Conservation (phyloP, 176 grass and related monocot genomes). For the Oryza meridionalis region DNA sequence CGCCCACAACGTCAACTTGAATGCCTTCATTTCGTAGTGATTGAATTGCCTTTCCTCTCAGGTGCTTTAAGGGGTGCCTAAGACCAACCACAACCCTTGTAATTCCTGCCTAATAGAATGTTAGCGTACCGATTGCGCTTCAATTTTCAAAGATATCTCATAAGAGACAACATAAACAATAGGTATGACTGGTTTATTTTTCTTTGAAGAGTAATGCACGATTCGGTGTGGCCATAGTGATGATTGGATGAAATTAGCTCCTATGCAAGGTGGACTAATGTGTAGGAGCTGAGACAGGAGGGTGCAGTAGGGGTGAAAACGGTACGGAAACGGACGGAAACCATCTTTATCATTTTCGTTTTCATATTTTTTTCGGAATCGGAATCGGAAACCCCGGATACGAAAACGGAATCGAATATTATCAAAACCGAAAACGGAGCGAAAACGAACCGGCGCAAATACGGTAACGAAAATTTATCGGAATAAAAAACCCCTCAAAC, state of each 20-base stretch:
- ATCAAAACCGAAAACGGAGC: too few relatives aligned
- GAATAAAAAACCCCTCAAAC: too few relatives aligned
- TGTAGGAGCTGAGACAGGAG: not conserved
- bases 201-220: not conserved
- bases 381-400: too few relatives aligned
- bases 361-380: too few relatives aligned
- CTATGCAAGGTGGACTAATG: not conserved
- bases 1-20: slow-evolving; percentile 86
- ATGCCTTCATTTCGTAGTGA: slow-evolving; percentile 78
- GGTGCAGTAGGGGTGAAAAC: too few relatives aligned
- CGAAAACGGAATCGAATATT: too few relatives aligned
- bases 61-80: slow-evolving; percentile 77
- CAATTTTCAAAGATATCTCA: not conserved
- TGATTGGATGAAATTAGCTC: slow-evolving; percentile 5
- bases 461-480: too few relatives aligned
- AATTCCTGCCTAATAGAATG: slow-evolving; percentile 85
- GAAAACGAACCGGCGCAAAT: too few relatives aligned
- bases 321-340: too few relatives aligned
- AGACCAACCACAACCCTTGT: slow-evolving; percentile 84
- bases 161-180: not conserved
- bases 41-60: slow-evolving; percentile 86
- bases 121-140: slow-evolving; percentile 16
- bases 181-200: not conserved
- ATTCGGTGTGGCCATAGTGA: not conserved
- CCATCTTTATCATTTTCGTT: too few relatives aligned